Conservation (phyloP, 2,329 filamentous ascomycete genomes). For the Beauveria australis region DNA sequence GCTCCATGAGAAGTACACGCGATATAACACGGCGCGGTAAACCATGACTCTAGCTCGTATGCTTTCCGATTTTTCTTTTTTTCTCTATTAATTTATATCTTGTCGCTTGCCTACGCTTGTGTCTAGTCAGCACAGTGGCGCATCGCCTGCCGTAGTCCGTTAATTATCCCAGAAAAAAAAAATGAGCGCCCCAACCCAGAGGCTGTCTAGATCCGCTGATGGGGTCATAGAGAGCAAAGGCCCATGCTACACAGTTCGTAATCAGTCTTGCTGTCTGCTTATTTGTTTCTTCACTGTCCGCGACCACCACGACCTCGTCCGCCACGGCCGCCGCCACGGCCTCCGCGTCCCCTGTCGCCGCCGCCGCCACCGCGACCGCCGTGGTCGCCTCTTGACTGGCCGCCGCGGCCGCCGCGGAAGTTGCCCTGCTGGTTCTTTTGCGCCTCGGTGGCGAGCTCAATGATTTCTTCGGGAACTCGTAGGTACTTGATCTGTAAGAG, state of each 20-base stretch:
- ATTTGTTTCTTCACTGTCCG: conserved; percentile 17
- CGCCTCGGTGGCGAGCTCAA: conserved; percentile 88
- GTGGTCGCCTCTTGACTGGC: conserved; percentile 50
- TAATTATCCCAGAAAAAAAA: background rate
- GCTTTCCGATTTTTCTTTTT: background rate
- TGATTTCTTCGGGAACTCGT: conserved; percentile 90
- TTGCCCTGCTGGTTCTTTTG: conserved; percentile 62
- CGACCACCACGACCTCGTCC: conserved; percentile 32
- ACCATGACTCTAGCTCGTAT: background rate
- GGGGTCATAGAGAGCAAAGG: background rate
- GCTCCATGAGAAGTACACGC: background rate
- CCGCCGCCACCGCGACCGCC: conserved; percentile 47
- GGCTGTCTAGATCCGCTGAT: background rate
- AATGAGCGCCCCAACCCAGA: too few species aligned
- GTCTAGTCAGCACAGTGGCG: background rate
- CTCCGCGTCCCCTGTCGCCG: conserved; percentile 43
- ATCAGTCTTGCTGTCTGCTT: background rate
- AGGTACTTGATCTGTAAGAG: conserved; percentile 85
- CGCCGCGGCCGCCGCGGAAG: conserved; percentile 58
- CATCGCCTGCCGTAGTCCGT: background rate
- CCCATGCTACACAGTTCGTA: background rate
- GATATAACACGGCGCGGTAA: background rate
- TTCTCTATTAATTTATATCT: background rate
- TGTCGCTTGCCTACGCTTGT: background rate
- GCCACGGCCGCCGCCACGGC: conserved; percentile 31